Evolutionary conservation across 495 filamentous ascomycete species (phyloP), one percentile per base, ranked within the genome.

Genomic region (Hapsidospora chrysogenum): DNA sequence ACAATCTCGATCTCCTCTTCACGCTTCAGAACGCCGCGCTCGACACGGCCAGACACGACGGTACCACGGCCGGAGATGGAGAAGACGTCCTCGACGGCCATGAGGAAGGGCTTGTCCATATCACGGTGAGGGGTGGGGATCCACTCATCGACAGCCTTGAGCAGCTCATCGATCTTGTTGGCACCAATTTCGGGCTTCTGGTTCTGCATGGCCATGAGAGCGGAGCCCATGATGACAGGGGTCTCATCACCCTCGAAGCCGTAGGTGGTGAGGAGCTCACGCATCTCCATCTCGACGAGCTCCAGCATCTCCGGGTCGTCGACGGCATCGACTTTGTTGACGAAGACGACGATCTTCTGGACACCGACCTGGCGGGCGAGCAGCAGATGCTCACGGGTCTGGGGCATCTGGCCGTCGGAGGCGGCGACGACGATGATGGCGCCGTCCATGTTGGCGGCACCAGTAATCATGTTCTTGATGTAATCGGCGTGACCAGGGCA

Each of bases 391-490:
- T 97, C 89, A 64, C 89, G 75, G 37, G 89, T 97, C 68, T 97
- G 89, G 53, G 89, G 89, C 89, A 97, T 97, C 70, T 96, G 89
- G 60, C 89, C 89, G 57, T 97, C 89, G 18, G 84, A 92, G 57
- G 89, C 89, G 54, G 89, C 92, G 49, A 96, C 92, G 39, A 97
- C 89, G 59, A 97, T 93, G 52, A 97, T 83, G 44, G 89, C 87
- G 53, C 89, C 86, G 48, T 95, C 86, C 86, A 95, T 95, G 68
- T 76, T 84, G 43, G 87, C 84, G 40, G 86, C 81, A 70, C 86
- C 86, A 45, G 86, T 94, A 58, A 95, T 95, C 86, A 95, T 95
- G 74, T 97, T 97, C 76, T 97, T 97, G 64, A 97, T 95, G 70
- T 96, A 97, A 84, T 97, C 89, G 54, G 89, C 89, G 75, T 97